These are phyloP conservation scores for Telfairia occidentalis DNA, from an alignment of 331 rosid species.

Conservation along the genomic window DNA sequence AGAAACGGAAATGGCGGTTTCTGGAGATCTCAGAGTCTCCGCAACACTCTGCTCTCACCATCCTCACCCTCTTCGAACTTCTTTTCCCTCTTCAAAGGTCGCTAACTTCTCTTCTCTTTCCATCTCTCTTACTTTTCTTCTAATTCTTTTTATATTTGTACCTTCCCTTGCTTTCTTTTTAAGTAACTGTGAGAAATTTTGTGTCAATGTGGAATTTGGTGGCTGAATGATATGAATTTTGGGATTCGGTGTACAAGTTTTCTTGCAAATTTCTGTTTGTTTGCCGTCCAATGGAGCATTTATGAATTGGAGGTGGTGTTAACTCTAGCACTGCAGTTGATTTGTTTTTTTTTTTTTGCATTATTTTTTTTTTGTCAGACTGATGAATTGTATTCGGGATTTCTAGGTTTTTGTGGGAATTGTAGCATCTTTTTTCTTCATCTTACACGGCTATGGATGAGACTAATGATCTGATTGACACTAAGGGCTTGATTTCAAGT, in stretches of 20 bases:
- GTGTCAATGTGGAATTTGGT: not conserved
- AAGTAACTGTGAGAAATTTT: not conserved
- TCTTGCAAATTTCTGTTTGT: not conserved
- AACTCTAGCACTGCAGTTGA: not conserved
- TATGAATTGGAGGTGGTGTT: not conserved
- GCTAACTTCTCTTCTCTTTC: not conserved
- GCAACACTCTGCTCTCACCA: conserved; percentile 12
- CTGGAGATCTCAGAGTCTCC: conserved; percentile 16
- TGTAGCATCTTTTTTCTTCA: not conserved
- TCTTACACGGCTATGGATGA: not conserved
- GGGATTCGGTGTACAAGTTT: not conserved
- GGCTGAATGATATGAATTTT: not conserved
- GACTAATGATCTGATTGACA: not conserved
- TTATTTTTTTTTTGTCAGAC: not conserved
- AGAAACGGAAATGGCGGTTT: conserved; percentile 4
- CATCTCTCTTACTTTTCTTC: not conserved
- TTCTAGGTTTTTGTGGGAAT: not conserved
- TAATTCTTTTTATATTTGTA: not conserved
- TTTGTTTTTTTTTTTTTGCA: not conserved
- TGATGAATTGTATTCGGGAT: not conserved
- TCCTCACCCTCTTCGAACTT: not conserved
- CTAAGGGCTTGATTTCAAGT: not conserved
- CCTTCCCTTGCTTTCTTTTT: not conserved
- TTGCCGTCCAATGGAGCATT: not conserved
- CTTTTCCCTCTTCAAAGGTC: conserved; percentile 13